Base-by-base conservation (phyloP, 106 monocot genomes). In the Acorus gramineus region DNA sequence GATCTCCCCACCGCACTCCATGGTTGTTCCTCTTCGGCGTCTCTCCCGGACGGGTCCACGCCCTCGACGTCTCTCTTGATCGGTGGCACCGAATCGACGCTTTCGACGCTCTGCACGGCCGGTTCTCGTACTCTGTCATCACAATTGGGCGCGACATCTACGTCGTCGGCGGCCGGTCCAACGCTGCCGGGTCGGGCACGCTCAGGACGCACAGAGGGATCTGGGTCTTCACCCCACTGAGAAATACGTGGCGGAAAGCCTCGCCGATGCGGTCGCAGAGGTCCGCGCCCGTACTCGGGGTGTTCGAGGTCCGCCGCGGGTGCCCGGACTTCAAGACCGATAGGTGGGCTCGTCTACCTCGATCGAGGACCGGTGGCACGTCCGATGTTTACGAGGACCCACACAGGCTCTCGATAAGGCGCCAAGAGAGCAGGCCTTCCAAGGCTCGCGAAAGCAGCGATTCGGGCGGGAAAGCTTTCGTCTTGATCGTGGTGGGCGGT, bases 21-120 rank as follows among this genome's bases (percentile, higher is more conserved):
- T 95, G 89, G 84, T 60, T 95, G 76, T 95, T 95, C 65, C 66
- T 95, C 64, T 79, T 90, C 43, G 84, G 94, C 13, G 56, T 85
- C 48, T 66, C 28, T 59, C 13, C 79, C 68, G 55, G 62, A 69
- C 2, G 79, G 68, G 5, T 62, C 2, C 80, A 80, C 53, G 89
- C 84, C 42, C 63, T 95, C 62, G 90, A 95, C 70, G 52, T 86
- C 7, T 74, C 65, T 6, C 9, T 59, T 6, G 84, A 84, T 57
- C 66, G 47, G 13, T 95, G 90, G 94, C 73, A 71, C 52, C 63
- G 57, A n/a, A 73, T 86, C 46, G 60, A 56, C 13, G 70, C 73
- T 28, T 28, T 28, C 45, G 68, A 66, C 57, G 57, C 44, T 10
- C 71, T 95, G 50, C 61, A 64, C 67, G 76, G 75, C 28, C 69